Base-by-base conservation (phyloP, 768 basidiomycete species). In the Lactarius quietus region DNA sequence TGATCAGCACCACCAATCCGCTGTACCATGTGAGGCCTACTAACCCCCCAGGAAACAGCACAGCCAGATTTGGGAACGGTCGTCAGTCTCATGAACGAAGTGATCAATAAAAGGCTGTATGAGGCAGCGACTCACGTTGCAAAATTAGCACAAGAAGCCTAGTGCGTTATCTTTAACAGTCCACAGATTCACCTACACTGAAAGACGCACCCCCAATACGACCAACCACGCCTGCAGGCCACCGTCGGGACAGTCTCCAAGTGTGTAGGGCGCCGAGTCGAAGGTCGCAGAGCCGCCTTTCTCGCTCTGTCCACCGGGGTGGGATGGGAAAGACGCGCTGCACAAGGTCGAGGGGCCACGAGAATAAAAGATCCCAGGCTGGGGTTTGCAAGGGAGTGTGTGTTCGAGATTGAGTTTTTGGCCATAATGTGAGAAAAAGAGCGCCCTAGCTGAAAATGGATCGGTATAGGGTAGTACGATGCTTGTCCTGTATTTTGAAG, bases 1-100 rank as follows among this genome's bases (percentile, higher is more conserved):
- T 29, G 1, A 61, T 66, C 33, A 28, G 57, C n/a, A 26, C 41
- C 29, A 51, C 6, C 14, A 18, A 20, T 45, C 45, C 3, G 48
- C 59, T 48, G 29, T 4, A 12, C 17, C 12, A 18, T 23, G 23
- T 28, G 9, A 20, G 10, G 26, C 26, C 1, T 23, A 79, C 84
- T 75, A 69, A 87, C 89, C 56, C 90, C 89, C 87, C 88, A 90
- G 0, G 86, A 82, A 69, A 89, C 90, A 4, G 88, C 83, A 65
- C 85, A 85, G 31, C 90, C 90, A 73, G 90, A 86, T 12, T 82
- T 83, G 36, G 59, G 28, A 28, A 12, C 2, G 20, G 26, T 15
- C 20, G 36, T 59, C 14, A 62, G 58, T n/a, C 2, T 54, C 20
- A 23, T 10, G 20, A 57, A 66, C 51, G 48, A n/a, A n/a, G n/a